Conservation (phyloP, 768 basidiomycete species). For the Boletus rufocinnamomeus region DNA sequence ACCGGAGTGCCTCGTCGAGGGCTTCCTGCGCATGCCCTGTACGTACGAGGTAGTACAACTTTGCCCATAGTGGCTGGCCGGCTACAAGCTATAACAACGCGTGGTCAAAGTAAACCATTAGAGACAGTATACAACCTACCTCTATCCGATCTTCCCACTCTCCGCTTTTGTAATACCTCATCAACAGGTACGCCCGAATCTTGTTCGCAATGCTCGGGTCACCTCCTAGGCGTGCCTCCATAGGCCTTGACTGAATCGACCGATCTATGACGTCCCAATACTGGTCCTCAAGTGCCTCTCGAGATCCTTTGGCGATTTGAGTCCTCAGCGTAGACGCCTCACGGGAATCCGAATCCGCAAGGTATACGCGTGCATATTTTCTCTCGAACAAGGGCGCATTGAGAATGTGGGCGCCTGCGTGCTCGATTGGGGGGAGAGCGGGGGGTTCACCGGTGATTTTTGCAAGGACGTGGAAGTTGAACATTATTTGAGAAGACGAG, state of each 20-base stretch:
- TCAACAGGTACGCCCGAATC: slow-evolving; percentile 81
- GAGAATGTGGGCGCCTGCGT: slow-evolving; percentile 79
- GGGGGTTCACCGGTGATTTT: slow-evolving; percentile 81
- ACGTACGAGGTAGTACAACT: slow-evolving; percentile 88
- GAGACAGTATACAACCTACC: slow-evolving; percentile 44
- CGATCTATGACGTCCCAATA: slow-evolving; percentile 84
- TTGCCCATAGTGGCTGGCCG: slow-evolving; percentile 90
- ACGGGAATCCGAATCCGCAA: slow-evolving; percentile 62
- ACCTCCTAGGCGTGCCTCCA: slow-evolving; percentile 87
- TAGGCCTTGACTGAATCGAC: slow-evolving; percentile 76
- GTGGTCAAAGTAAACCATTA: slow-evolving; percentile 2
- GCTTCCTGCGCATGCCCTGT: slow-evolving; percentile 84
- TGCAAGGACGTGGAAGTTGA: slow-evolving; percentile 70
- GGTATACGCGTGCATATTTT: slow-evolving; percentile 78
- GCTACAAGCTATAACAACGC: slow-evolving; percentile 63
- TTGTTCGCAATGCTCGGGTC: slow-evolving; percentile 90
- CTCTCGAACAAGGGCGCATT: slow-evolving; percentile 80
- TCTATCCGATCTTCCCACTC: slow-evolving; percentile 87
- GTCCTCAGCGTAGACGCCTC: slow-evolving; percentile 65
- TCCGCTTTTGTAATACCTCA: slow-evolving; percentile 79
- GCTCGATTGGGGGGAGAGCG: slow-evolving; percentile 71
- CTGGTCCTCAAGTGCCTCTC: slow-evolving; percentile 85
- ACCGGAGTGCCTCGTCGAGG: slow-evolving; percentile 67
- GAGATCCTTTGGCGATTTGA: slow-evolving; percentile 76
- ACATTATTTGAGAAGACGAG: slow-evolving; percentile 59